Evolutionary conservation across 768 basidiomycete species (phyloP).

Genomic region (Cystofilobasidium capitatum): DNA sequence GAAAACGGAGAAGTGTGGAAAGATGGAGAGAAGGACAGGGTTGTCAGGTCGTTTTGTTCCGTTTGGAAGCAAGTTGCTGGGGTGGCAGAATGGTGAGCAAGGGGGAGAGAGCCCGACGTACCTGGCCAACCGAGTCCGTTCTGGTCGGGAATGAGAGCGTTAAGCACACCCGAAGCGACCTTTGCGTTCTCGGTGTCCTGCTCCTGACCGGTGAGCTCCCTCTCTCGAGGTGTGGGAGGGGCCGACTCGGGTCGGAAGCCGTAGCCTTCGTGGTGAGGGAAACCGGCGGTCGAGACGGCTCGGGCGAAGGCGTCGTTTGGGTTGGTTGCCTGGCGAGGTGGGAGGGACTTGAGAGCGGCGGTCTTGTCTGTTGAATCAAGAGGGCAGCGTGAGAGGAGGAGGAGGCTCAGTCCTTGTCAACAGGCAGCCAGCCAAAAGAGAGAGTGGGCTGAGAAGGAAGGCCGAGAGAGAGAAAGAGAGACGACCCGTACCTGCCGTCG

Average conservation of each 20-base stretch:
- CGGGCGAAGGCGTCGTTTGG: conserved; percentile 23
- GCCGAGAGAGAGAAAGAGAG: neutral
- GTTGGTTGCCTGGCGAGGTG: conserved; percentile 5
- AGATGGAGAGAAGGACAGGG: neutral
- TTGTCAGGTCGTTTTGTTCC: conserved; percentile 29
- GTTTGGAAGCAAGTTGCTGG: no score
- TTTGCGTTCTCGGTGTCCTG: neutral
- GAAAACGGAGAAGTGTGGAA: conserved; percentile 1
- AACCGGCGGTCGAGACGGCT: conserved; percentile 17
- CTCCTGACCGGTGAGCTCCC: neutral
- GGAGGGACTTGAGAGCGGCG: conserved; percentile 6
- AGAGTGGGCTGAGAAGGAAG: neutral
- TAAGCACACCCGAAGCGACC: conserved; percentile 8
- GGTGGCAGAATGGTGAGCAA: neutral
- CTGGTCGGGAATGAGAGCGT: conserved; percentile 30
- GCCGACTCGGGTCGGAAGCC: conserved; percentile 24
- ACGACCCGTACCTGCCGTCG: neutral
- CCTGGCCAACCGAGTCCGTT: conserved; percentile 35
- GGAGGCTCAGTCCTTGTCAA: neutral
- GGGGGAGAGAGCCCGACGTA: conserved; percentile 8
- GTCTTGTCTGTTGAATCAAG: no score
- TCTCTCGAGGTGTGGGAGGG: conserved; percentile 16
- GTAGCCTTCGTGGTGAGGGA: conserved; percentile 25
- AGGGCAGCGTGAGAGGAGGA: neutral
- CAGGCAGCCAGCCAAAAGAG: neutral